Percentiles rank a stretch among this genome's conserved stretches.
Conservation (phyloP, 108 stramenopile genomes). For the Parietichytrium sp. region DNA sequence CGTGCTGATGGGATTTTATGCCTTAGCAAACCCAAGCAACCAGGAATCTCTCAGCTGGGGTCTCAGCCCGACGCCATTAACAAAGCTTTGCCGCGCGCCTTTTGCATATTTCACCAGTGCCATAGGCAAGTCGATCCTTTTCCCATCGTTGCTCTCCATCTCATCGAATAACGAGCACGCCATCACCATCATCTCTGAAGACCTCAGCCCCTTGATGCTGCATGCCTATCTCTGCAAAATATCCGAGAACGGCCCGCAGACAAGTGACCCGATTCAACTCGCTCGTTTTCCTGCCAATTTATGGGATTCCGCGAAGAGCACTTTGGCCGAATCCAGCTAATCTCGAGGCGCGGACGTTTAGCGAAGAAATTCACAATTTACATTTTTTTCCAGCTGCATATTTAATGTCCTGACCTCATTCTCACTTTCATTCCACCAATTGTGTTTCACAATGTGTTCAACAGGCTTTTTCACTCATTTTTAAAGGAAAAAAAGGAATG, state of each 20-base stretch:
- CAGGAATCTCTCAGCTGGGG: constrained; percentile 34
- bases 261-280: too few relatives aligned
- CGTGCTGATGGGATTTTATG: constrained; percentile 16
- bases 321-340: too few relatives aligned
- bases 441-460: too few relatives aligned
- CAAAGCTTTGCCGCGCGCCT: neutral
- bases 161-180: neutral
- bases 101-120: constrained; percentile 1
- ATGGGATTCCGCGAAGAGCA: too few relatives aligned
- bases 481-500: too few relatives aligned
- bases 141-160: neutral
- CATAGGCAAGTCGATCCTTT: neutral
- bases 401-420: too few relatives aligned
- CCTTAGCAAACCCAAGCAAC: neutral
- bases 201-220: neutral
- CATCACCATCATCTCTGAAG: neutral
- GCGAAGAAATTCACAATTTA: too few relatives aligned
- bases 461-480: too few relatives aligned
- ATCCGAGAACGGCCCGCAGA: neutral
- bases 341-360: too few relatives aligned
- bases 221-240: neutral
- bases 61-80: neutral
- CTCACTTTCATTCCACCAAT: too few relatives aligned
- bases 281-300: too few relatives aligned
- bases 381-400: too few relatives aligned